These are phyloP conservation scores for Plasmodium berghei DNA, from an alignment of 169 alveolate genomes.

Conservation along the genomic window DNA sequence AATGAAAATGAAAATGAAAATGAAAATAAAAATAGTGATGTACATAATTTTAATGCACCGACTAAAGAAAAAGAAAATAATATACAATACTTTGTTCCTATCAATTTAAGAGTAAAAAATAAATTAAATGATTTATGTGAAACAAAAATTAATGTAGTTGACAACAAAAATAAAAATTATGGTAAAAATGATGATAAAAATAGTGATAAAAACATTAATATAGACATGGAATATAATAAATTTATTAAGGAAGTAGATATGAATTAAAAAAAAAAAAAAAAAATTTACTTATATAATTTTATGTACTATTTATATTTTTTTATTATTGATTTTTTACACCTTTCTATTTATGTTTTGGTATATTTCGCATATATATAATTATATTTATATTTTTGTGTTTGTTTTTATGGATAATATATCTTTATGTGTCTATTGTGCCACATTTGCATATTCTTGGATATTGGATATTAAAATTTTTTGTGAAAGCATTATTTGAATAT, in stretches of 20 bases:
- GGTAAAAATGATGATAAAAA: slow-evolving; percentile 46
- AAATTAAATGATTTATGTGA: slow-evolving; percentile 61
- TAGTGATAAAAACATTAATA: slow-evolving; percentile 30
- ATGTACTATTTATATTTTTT: not conserved
- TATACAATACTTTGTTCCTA: slow-evolving; percentile 61
- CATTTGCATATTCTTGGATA: too few relatives aligned
- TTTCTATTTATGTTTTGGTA: not conserved
- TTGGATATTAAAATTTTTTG: too few relatives aligned
- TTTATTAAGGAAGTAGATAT: slow-evolving; percentile 67
- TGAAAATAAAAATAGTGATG: not conserved
- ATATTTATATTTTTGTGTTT: too few relatives aligned
- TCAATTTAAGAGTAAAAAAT: slow-evolving; percentile 66
- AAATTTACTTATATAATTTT: not conserved
- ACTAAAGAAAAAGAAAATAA: not conserved
- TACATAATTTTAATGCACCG: not conserved
- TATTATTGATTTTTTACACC: not conserved
- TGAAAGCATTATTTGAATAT: too few relatives aligned
- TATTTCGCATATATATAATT: not conserved
- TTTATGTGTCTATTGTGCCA: too few relatives aligned
- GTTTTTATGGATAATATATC: too few relatives aligned
- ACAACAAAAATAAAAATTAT: not conserved
- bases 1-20: slow-evolving; percentile 3
- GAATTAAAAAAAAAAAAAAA: slow-evolving; percentile 9
- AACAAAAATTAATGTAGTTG: slow-evolving; percentile 44
- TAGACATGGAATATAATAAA: slow-evolving; percentile 56